phyloP scores from a whole-genome alignment of 352 stramenopile species.

The Phytophthora crassamura region DNA sequence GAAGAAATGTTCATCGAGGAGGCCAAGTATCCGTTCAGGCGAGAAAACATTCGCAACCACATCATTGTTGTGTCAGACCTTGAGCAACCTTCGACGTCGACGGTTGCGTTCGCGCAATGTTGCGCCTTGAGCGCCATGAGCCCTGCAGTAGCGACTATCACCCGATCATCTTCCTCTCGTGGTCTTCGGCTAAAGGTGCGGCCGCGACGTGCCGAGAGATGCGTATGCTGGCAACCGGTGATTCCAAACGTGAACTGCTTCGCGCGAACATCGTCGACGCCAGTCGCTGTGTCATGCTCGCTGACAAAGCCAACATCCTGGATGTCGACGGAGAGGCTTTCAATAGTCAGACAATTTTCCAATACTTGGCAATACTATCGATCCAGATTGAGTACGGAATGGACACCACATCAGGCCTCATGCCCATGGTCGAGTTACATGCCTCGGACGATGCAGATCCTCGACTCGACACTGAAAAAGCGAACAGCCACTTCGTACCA shows the following conservation, averaged over 20 bases:
- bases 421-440: slow-evolving; percentile 74
- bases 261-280: slow-evolving; percentile 64
- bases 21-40: slow-evolving; percentile 29
- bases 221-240: slow-evolving; percentile 52
- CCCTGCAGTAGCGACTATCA: slow-evolving; percentile 49
- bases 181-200: slow-evolving; percentile 42
- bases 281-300: slow-evolving; percentile 61
- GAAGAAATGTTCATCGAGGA: slow-evolving; percentile 52
- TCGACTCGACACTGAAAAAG: slow-evolving; percentile 70
- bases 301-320: slow-evolving; percentile 61
- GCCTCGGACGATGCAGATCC: slow-evolving; percentile 69
- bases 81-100: slow-evolving; percentile 45
- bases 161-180: slow-evolving; percentile 70
- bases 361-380: slow-evolving; percentile 67
- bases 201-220: slow-evolving; percentile 33
- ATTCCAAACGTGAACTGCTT: slow-evolving; percentile 65
- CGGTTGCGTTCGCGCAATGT: slow-evolving; percentile 59
- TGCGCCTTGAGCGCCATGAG: slow-evolving; percentile 51
- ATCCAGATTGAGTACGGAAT: slow-evolving; percentile 63
- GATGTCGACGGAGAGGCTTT: slow-evolving; percentile 66
- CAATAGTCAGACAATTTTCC: slow-evolving; percentile 68
- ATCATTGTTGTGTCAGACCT: slow-evolving; percentile 71
- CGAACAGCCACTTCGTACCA: slow-evolving; percentile 45
- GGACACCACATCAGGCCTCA: slow-evolving; percentile 51
- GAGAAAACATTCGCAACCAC: slow-evolving; percentile 48